Conservation (phyloP, 1,139 yeast species). For the Petasospora fabianii region DNA sequence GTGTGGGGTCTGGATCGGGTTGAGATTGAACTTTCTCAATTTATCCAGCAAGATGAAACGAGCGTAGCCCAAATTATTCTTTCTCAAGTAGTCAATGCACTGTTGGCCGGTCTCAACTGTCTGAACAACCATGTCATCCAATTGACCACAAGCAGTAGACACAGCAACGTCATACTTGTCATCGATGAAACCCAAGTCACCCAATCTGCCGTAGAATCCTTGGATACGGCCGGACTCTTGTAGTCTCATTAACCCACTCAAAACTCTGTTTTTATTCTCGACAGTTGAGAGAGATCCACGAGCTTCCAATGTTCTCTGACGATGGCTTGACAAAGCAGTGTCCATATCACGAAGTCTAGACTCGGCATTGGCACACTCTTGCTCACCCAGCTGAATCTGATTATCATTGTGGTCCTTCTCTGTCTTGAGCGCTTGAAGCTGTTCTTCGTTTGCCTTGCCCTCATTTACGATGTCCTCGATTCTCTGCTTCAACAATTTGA, state of each 20-base stretch:
- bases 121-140: conserved; percentile 92
- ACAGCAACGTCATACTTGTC: conserved; percentile 87
- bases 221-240: conserved; percentile 78
- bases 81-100: conserved; percentile 83
- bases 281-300: conserved; percentile 49
- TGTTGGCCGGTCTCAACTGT: conserved; percentile 90
- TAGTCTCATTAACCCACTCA: conserved; percentile 63
- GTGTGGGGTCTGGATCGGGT: conserved; percentile 68
- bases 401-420: conserved; percentile 46
- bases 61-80: conserved; percentile 85
- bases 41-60: conserved; percentile 79
- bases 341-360: conserved; percentile 50
- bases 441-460: conserved; percentile 51
- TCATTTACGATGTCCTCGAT: conserved; percentile 47
- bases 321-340: conserved; percentile 45
- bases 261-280: conserved; percentile 71
- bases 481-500: conserved; percentile 44
- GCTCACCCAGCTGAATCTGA: conserved; percentile 57
- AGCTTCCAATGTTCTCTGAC: conserved; percentile 69
- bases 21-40: conserved; percentile 58
- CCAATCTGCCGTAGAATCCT: conserved; percentile 88
- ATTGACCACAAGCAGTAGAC: conserved; percentile 89
- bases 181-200: conserved; percentile 86
- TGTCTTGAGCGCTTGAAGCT: conserved; percentile 37
- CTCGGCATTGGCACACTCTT: conserved; percentile 50